Percentiles rank a stretch among this genome's conserved stretches.
These are phyloP conservation scores for Auricularia cornea DNA, from an alignment of 768 basidiomycete genomes.

Conservation along the genomic window DNA sequence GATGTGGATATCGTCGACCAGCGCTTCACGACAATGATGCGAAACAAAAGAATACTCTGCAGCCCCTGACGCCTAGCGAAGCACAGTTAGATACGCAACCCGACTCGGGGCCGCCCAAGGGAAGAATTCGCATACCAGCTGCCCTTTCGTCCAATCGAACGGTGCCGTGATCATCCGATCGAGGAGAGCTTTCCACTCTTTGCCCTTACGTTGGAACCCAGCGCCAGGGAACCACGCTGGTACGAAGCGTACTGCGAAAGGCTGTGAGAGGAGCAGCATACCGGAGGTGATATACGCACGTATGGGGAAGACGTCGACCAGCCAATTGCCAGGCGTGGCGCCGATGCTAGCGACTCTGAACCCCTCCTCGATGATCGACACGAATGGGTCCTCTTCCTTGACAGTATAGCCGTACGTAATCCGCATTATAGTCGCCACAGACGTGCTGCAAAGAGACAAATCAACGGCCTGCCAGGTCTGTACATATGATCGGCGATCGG, in stretches of 20 bases:
- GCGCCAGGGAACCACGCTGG: slow-evolving; percentile 15
- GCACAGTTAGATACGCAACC: not conserved
- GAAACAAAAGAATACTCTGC: slow-evolving; percentile 39
- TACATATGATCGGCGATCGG: not conserved
- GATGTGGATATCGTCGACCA: slow-evolving; percentile 6
- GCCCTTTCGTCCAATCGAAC: slow-evolving; percentile 34
- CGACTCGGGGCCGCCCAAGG: not conserved
- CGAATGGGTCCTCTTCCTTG: not conserved
- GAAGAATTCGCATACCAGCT: slow-evolving; percentile 30
- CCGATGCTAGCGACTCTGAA: not conserved
- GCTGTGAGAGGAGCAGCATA: slow-evolving; percentile 23
- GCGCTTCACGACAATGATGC: slow-evolving; percentile 24
- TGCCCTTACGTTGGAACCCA: slow-evolving; percentile 5
- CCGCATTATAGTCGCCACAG: not conserved
- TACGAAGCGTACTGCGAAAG: slow-evolving; percentile 18
- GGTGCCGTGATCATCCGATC: slow-evolving; percentile 36
- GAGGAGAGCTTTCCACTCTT: slow-evolving; percentile 17
- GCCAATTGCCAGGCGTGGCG: slow-evolving; percentile 9
- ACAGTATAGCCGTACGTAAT: not conserved
- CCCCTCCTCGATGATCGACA: not conserved
- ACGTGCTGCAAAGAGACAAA: not conserved
- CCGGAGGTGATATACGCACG: slow-evolving; percentile 2
- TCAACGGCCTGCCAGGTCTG: not conserved
- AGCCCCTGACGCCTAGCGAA: slow-evolving; percentile 30
- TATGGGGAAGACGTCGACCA: slow-evolving; percentile 13